Evolutionary conservation across 2,329 filamentous ascomycete species (phyloP).

Genomic region (Coleophoma crateriformis): DNA sequence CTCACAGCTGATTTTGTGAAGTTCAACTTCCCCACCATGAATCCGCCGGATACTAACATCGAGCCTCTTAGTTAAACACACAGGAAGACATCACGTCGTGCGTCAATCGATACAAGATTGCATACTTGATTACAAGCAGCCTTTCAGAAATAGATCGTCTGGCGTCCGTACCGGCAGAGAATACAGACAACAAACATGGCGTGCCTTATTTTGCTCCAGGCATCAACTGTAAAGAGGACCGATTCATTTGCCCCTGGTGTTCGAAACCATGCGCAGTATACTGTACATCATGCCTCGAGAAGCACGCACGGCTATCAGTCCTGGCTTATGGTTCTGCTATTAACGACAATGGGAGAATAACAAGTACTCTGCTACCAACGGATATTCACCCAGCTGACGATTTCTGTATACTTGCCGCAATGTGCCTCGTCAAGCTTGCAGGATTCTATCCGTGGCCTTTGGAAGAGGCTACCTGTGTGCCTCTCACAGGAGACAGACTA

Average conservation of each 20-base stretch:
- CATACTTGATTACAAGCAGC: conserved; percentile 19
- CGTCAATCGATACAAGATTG: conserved; percentile 21
- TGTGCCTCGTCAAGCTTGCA: conserved; percentile 24
- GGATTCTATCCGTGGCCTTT: conserved; percentile 2
- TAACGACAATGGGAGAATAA: conserved; percentile 15
- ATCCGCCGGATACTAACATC: conserved; percentile 2
- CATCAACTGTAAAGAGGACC: background rate
- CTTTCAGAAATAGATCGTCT: conserved; percentile 15
- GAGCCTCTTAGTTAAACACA: conserved; percentile 12
- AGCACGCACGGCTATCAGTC: conserved; percentile 11
- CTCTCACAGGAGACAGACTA: conserved; percentile 7
- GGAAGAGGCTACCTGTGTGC: conserved; percentile 1
- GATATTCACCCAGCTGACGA: conserved; percentile 29
- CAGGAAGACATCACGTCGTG: conserved; percentile 15
- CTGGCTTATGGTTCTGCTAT: conserved; percentile 17
- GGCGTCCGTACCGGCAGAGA: conserved; percentile 5
- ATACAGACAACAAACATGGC: background rate
- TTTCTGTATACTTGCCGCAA: conserved; percentile 22
- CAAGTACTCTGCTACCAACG: conserved; percentile 21
- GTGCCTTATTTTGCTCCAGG: background rate
- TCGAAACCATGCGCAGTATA: conserved; percentile 9
- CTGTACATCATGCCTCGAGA: conserved; percentile 15
- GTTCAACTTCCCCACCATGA: background rate
- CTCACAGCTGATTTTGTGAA: background rate
- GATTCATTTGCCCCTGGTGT: conserved; percentile 14